These are phyloP conservation scores for Nitzschia putrida DNA, from an alignment of 108 stramenopile species.

Conservation along the genomic window DNA sequence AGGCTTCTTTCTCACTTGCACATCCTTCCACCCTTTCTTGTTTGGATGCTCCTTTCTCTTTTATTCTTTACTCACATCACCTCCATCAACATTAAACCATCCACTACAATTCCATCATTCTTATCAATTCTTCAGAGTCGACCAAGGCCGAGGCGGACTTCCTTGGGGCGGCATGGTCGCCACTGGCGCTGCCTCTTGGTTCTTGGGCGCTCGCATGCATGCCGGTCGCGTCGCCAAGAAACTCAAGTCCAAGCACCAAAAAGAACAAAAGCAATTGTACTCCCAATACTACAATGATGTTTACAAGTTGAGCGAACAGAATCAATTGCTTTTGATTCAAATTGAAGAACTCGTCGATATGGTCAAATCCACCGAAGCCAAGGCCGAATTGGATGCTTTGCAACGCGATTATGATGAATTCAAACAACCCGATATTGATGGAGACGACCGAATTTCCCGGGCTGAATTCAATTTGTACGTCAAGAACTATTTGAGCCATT, in stretches of 20 bases:
- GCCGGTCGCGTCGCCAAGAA: slow-evolving; percentile 65
- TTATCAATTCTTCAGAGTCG: too few species aligned
- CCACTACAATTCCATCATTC: too few species aligned
- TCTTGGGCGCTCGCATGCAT: slow-evolving; percentile 76
- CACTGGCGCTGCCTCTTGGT: slow-evolving; percentile 56
- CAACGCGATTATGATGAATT: slow-evolving; percentile 97
- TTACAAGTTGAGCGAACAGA: slow-evolving; percentile 86
- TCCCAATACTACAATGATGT: slow-evolving; percentile 93
- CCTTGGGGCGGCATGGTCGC: slow-evolving; percentile 55
- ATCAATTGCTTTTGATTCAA: slow-evolving; percentile 49
- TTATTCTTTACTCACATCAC: too few species aligned
- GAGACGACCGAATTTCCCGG: slow-evolving; percentile 91
- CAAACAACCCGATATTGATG: slow-evolving; percentile 95
- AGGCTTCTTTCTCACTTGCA: too few species aligned
- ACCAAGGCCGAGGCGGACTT: slow-evolving; percentile 29
- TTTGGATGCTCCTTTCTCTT: too few species aligned
- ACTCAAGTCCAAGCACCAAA: slow-evolving; percentile 71
- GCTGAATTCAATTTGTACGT: slow-evolving; percentile 95
- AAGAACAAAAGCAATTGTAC: slow-evolving; percentile 86
- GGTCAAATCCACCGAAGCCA: slow-evolving; percentile 57
- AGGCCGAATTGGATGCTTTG: slow-evolving; percentile 81
- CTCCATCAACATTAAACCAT: too few species aligned
- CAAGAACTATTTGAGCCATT: slow-evolving; percentile 88
- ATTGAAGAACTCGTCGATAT: slow-evolving; percentile 62
- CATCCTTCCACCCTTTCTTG: too few species aligned